Conservation (phyloP, 352 stramenopile species). For the Globisporangium paroecandrum region DNA sequence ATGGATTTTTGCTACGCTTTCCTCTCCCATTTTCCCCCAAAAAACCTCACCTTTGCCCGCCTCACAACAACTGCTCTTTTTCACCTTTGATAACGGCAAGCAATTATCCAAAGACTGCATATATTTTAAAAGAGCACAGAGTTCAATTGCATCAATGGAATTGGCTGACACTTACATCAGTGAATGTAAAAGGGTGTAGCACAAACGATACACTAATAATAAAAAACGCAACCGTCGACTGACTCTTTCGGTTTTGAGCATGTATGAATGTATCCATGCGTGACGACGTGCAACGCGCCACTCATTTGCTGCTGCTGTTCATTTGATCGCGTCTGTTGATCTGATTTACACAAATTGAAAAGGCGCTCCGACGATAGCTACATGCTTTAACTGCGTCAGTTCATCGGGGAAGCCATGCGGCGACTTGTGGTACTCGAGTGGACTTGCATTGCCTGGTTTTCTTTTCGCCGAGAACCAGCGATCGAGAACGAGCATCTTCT, state of each 20-base stretch:
- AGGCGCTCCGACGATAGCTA: background rate
- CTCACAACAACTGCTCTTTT: background rate
- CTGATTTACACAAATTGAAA: background rate
- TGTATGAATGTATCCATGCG: background rate
- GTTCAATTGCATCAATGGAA: no score
- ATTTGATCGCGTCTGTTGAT: background rate
- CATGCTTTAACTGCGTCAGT: background rate
- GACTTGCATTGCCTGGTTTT: no score
- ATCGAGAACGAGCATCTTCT: no score
- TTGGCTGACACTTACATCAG: no score
- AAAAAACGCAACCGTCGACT: background rate
- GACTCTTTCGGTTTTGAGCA: background rate
- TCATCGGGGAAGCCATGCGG: background rate
- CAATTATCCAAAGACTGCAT: no score
- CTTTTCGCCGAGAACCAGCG: no score
- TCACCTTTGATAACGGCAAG: background rate
- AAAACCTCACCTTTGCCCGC: background rate
- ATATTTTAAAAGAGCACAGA: no score
- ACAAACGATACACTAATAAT: background rate
- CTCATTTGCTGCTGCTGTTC: background rate
- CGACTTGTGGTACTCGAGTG: background rate
- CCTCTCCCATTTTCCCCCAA: background rate
- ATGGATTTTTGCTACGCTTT: background rate
- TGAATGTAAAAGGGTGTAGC: no score
- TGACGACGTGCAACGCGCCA: background rate